Percentiles rank a stretch among this genome's conserved stretches.
Conservation (phyloP, 805 yeast genomes). For the Zygoascus flipseniorum region DNA sequence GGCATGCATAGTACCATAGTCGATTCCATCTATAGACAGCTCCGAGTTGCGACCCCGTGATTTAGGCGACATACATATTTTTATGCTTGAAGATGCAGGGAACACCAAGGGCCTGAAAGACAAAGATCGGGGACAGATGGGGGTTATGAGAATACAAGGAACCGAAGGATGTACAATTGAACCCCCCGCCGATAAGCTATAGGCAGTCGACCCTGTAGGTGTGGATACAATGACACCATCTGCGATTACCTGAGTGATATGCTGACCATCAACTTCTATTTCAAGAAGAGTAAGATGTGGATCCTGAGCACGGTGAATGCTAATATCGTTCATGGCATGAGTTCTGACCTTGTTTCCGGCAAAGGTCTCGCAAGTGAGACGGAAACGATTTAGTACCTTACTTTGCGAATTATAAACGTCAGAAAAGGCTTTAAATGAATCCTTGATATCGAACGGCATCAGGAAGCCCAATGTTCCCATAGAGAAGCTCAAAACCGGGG, state of each 20-base stretch:
- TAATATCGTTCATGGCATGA: conserved; percentile 90
- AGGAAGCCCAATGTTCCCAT: conserved; percentile 87
- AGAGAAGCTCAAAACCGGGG: conserved; percentile 84
- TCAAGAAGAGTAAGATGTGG: conserved; percentile 82
- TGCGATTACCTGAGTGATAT: conserved; percentile 81
- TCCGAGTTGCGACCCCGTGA: conserved; percentile 40
- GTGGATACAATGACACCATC: conserved; percentile 83
- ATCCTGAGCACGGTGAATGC: conserved; percentile 77
- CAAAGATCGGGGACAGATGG: conserved; percentile 84
- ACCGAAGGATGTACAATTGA: conserved; percentile 87
- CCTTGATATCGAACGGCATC: conserved; percentile 73
- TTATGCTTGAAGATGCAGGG: conserved; percentile 68
- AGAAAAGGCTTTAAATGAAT: conserved; percentile 51
- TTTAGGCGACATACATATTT: conserved; percentile 24
- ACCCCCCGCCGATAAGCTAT: conserved; percentile 84
- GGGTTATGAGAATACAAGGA: conserved; percentile 73
- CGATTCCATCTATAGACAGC: conserved; percentile 77
- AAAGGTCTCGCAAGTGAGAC: conserved; percentile 57
- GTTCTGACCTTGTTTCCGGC: conserved; percentile 20
- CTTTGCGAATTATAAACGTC: conserved; percentile 61
- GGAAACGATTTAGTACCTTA: conserved; percentile 62
- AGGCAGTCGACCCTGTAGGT: conserved; percentile 95
- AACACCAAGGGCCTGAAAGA: conserved; percentile 83
- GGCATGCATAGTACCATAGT: conserved; percentile 54
- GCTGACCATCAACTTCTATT: conserved; percentile 75